Evolutionary conservation across 441 rosid genomes (phyloP).

Genomic region (Daphne laureola): DNA sequence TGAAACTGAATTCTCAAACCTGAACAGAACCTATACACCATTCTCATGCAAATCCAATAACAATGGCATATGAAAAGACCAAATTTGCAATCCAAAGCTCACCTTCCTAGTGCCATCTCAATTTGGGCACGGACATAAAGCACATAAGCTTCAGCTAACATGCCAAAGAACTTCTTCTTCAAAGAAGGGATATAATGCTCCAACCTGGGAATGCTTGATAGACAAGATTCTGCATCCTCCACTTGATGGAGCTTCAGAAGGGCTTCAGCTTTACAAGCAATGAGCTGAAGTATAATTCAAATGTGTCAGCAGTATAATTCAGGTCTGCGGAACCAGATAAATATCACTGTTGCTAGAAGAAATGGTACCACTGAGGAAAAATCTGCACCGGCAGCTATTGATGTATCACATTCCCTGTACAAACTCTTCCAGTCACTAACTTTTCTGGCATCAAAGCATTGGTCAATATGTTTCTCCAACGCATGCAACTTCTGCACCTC

Average conservation of each 20-base stretch:
- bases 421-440: conserved; percentile 43
- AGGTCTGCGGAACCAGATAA: conserved; percentile 5
- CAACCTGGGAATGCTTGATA: conserved; percentile 26
- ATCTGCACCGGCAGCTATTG: conserved; percentile 44
- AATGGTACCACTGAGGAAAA: conserved; percentile 51
- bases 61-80: conserved; percentile 2
- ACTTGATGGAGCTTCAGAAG: conserved; percentile 45
- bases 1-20: conserved; percentile 58
- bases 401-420: conserved; percentile 41
- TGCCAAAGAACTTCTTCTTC: conserved; percentile 32
- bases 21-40: conserved; percentile 41
- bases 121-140: conserved; percentile 50
- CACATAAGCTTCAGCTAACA: conserved; percentile 42
- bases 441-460: conserved; percentile 42
- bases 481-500: conserved; percentile 42
- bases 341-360: conserved; percentile 4
- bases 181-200: conserved; percentile 23
- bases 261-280: conserved; percentile 63
- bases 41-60: conserved; percentile 29
- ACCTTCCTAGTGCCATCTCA: conserved; percentile 76
- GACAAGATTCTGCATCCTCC: conserved; percentile 40
- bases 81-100: conserved; percentile 24
- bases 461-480: conserved; percentile 46
- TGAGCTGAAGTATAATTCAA: conserved; percentile 31
- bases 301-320: conserved; percentile 11